phyloP scores from a whole-genome alignment of 2,329 filamentous ascomycete genomes.

The Calonectria naviculata region DNA sequence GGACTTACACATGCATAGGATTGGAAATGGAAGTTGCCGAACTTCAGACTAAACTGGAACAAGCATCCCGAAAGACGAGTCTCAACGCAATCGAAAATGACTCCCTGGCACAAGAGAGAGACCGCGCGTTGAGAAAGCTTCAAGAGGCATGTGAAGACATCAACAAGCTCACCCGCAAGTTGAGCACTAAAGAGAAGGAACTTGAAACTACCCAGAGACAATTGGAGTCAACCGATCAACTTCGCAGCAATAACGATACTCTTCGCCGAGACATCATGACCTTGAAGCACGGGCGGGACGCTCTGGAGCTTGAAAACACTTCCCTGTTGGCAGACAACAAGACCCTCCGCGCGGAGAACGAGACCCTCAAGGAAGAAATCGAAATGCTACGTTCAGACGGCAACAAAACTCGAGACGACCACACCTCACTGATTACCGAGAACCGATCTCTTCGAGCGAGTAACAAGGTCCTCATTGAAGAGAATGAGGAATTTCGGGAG shows the following conservation, averaged over 20 bases:
- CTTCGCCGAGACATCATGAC: conserved; percentile 54
- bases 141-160: conserved; percentile 70
- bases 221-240: conserved; percentile 53
- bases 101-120: conserved; percentile 71
- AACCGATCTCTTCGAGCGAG: conserved; percentile 57
- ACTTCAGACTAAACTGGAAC: conserved; percentile 70
- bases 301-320: conserved; percentile 54
- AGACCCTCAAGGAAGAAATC: conserved; percentile 51
- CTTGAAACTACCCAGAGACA: conserved; percentile 55
- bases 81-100: conserved; percentile 73
- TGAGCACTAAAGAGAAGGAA: conserved; percentile 54
- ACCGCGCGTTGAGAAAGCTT: conserved; percentile 72
- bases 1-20: conserved; percentile 47
- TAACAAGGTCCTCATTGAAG: conserved; percentile 53
- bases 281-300: conserved; percentile 51
- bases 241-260: conserved; percentile 51
- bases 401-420: conserved; percentile 53
- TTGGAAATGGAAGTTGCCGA: conserved; percentile 70
- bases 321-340: conserved; percentile 55
- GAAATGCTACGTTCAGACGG: conserved; percentile 56
- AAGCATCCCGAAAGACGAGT: conserved; percentile 70
- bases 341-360: conserved; percentile 47
- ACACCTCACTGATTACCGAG: conserved; percentile 55
- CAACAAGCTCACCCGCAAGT: conserved; percentile 58
- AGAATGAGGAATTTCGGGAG: conserved; percentile 57